These are phyloP conservation scores for Dipodascopsis tothii DNA, from an alignment of 805 yeast genomes.

Conservation along the genomic window DNA sequence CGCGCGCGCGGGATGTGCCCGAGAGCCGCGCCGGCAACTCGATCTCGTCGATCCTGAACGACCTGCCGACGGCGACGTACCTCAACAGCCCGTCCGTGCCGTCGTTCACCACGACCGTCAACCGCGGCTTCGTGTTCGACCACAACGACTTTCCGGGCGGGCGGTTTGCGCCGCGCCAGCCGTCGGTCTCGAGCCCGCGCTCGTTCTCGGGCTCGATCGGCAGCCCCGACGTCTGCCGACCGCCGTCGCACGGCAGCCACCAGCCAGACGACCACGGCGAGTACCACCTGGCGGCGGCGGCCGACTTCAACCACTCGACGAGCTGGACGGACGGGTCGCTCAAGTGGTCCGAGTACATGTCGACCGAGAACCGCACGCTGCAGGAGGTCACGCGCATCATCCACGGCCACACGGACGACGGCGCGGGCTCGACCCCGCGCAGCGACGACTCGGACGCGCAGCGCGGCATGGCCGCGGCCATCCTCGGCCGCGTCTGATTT, in stretches of 20 bases:
- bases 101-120: too few species aligned
- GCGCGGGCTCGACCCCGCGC: neutral
- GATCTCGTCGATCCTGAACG: neutral
- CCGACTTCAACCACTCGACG: neutral
- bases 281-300: too few species aligned
- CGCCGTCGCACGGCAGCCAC: too few species aligned
- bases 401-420: neutral
- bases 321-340: conserved; percentile 4
- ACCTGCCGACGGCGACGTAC: neutral
- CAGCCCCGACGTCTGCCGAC: too few species aligned
- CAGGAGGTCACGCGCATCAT: conserved; percentile 1
- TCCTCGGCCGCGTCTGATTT: neutral
- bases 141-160: too few species aligned
- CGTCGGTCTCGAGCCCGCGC: too few species aligned
- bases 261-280: too few species aligned
- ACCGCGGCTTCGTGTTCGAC: too few species aligned
- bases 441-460: neutral
- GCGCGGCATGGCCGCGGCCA: neutral
- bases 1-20: too few species aligned
- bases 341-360: conserved; percentile 17
- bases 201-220: too few species aligned
- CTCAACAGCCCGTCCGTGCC: neutral
- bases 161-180: too few species aligned
- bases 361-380: conserved; percentile 12
- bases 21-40: neutral